Base-by-base conservation (phyloP, 306 rosid genomes). In the Corylus heterophylla region DNA sequence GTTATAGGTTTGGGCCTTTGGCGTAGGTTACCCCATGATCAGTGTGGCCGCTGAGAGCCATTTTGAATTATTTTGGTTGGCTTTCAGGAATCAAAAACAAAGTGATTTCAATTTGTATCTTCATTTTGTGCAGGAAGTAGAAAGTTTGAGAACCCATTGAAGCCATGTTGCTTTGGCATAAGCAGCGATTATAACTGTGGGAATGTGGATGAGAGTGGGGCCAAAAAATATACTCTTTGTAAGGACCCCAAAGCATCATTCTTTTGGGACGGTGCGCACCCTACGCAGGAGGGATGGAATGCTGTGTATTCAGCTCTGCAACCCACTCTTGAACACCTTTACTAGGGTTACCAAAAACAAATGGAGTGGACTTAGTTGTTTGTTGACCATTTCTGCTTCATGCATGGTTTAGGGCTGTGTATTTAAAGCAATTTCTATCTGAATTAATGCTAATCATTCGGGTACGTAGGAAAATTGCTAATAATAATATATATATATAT, bases 181-280 rank as follows among this genome's bases (percentile, higher is more conserved):
- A 89, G 88, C 76, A 85, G 69, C 4, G 67, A 39, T 64, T 83
- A 81, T 78, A 83, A 73, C 0, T 95, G 98, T 62, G 98, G 98
- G 55, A 90, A 87, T 58, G 84, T 91, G 12, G 93, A 86, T 16
- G 29, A 20, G 16, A 84, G 79, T 9, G 88, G 86, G 0, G 85
- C 69, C 25, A 95, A 83, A 87, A 90, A 85, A 71, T 95, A 88
- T 64, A 72, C 54, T 17, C 80, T 95, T 0, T 95, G 98, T 54
- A 81, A 88, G 17, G 54, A 89, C 37, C 98, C 96, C 0, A 55
- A 81, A 71, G 81, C 92, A 1, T 71, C 97, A 14, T 92, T 95
- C 89, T 95, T 95, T 74, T 95, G 98, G 98, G 98, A 95, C 75
- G 5, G 20, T 25, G 90, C 80, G 55, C 98, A 95, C 62, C 98